Base-by-base conservation (phyloP, 2,329 filamentous ascomycete species). In the Emmonsia crescens region DNA sequence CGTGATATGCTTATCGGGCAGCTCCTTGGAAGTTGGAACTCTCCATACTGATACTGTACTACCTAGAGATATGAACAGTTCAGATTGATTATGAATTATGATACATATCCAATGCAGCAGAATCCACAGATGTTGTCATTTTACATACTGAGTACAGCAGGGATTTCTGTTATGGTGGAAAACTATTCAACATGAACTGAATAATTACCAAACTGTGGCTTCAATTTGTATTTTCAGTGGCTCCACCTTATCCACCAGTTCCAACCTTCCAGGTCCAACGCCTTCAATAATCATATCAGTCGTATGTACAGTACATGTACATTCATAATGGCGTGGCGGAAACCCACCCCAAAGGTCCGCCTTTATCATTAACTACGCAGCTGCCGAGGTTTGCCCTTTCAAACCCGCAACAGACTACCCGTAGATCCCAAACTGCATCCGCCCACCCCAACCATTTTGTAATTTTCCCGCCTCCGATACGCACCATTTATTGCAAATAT, bases 401-500 rank as follows among this genome's bases (percentile, higher is more conserved):
- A 27, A 49, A 14, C 46, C 2, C 12, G 21, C 21, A 29, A 49
- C 12, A 49, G 24, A 16, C 24, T 12, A 27, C 9, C 44, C 44
- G 12, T 24, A 1, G 24, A 4, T 46, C 2, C 42, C 19, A 21
- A 19, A 14, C 33, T 36, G 12, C 12, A 40, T 42, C 2, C 12
- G 27, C 19, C 14, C 38, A 44, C n/a, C 38, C 46, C 24, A 36
- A 44, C 9, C 24, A 44, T 24, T 24, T 21, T 48, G 44, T 10
- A 48, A 24, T 10, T 49, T 19, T 42, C 12, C 33, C 14, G 16
- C 40, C 14, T 33, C 33, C 6, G 29, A 24, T 31, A 24, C 14
- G 19, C 12, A 8, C 27, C 33, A 16, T 31, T 67, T 72, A 80
- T 63, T 78, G 69, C 65, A 85, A 68, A 70, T 85, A 85, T 12